phyloP scores from a whole-genome alignment of 257 asterid species.

The Solanum neorickii region DNA sequence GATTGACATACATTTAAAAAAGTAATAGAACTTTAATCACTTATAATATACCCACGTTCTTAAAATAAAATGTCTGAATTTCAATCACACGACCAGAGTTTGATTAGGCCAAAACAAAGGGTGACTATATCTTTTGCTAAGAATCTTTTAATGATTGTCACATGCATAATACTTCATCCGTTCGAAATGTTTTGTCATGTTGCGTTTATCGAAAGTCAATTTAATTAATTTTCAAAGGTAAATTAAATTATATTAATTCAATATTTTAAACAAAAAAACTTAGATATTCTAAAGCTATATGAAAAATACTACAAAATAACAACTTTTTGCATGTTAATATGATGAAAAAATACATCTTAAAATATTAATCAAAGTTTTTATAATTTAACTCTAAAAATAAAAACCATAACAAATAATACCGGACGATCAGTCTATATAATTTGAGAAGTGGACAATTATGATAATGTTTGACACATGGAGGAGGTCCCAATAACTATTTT shows the following conservation, averaged over 20 bases:
- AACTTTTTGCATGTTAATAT: too few species aligned
- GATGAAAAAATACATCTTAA: too few species aligned
- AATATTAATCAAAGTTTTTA: too few species aligned
- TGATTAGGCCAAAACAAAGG: neutral
- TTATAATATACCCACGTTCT: neutral
- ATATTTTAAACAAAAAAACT: too few species aligned
- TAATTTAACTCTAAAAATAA: rapidly evolving
- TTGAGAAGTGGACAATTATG: neutral
- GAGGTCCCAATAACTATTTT: slow-evolving; percentile 12
- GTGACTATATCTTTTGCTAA: neutral
- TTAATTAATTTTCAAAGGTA: too few species aligned
- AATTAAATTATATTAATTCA: too few species aligned
- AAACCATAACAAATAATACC: too few species aligned
- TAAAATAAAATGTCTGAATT: neutral
- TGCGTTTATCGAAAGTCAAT: too few species aligned
- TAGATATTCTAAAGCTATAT: too few species aligned
- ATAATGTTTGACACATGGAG: slow-evolving; percentile 19
- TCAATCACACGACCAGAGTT: neutral
- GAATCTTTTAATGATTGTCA: neutral
- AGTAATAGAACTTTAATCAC: neutral
- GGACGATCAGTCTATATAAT: rapidly evolving
- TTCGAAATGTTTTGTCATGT: too few species aligned
- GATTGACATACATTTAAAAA: neutral
- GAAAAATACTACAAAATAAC: too few species aligned
- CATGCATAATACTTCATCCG: neutral